Conservation (phyloP, 2,329 filamentous ascomycete genomes). For the Myriosclerotinia scirpicola region DNA sequence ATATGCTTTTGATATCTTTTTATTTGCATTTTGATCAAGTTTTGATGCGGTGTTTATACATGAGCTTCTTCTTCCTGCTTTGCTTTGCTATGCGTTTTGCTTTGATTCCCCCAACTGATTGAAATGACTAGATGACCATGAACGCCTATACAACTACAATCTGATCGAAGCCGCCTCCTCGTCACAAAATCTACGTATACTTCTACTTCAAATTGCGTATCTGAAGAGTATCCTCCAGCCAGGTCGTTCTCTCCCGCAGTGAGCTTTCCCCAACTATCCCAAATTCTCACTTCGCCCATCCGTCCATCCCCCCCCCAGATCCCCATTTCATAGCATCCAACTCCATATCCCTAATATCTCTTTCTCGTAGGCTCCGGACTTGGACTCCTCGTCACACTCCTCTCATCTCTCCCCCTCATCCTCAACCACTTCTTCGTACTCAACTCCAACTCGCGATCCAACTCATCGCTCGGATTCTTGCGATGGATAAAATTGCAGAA, state of each 20-base stretch:
- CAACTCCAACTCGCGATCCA: conserved; percentile 84
- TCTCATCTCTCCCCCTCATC: conserved; percentile 76
- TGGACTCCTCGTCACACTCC: conserved; percentile 78
- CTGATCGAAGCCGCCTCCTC: neutral
- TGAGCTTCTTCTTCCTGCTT: neutral
- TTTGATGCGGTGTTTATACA: conserved; percentile 10
- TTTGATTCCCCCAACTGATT: neutral
- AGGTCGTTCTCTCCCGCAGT: neutral
- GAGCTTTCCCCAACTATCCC: neutral
- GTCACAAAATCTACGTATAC: neutral
- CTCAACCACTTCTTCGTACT: conserved; percentile 97
- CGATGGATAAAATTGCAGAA: conserved; percentile 99
- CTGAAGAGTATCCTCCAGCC: neutral
- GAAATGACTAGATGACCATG: conserved; percentile 18
- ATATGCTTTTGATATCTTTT: conserved; percentile 2
- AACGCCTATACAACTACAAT: conserved; percentile 23
- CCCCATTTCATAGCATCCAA: neutral
- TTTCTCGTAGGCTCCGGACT: conserved; percentile 80
- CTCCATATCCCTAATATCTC: conserved; percentile 52
- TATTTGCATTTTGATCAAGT: conserved; percentile 8
- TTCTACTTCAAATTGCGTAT: neutral
- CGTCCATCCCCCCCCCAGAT: neutral
- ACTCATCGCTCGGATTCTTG: conserved; percentile 86
- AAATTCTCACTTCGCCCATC: neutral
- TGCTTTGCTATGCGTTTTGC: neutral